These are phyloP conservation scores for Filobasidium uniguttulatum DNA, from an alignment of 1,284 basidiomycete species.

Conservation along the genomic window DNA sequence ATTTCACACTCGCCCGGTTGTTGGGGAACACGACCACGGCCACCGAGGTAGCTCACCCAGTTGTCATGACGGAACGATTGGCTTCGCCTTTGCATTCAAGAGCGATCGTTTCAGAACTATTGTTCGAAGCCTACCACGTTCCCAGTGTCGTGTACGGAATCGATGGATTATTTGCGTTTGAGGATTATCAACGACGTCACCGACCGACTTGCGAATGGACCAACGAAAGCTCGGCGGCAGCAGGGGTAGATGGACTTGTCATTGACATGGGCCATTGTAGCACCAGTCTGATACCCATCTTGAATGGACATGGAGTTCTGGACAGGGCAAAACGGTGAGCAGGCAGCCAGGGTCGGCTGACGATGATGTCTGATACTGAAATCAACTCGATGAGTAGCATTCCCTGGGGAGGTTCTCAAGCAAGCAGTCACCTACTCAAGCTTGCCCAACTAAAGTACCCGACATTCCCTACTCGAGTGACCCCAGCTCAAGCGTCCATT, in stretches of 20 bases:
- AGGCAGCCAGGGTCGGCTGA: neutral
- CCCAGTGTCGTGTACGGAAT: slow-evolving; percentile 79
- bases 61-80: slow-evolving; percentile 87
- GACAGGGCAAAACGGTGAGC: slow-evolving; percentile 67
- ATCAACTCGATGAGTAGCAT: slow-evolving; percentile 44
- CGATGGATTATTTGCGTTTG: slow-evolving; percentile 70
- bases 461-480: slow-evolving; percentile 53
- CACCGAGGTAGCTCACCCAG: slow-evolving; percentile 57
- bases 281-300: slow-evolving; percentile 73
- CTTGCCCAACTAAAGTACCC: slow-evolving; percentile 93
- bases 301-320: slow-evolving; percentile 63
- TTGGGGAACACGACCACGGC: slow-evolving; percentile 42
- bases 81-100: slow-evolving; percentile 82
- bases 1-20: slow-evolving; percentile 82
- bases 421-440: slow-evolving; percentile 80
- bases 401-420: slow-evolving; percentile 83
- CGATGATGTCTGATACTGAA: neutral
- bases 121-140: slow-evolving; percentile 87
- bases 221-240: neutral
- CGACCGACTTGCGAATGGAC: too few relatives aligned
- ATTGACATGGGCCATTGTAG: slow-evolving; percentile 42
- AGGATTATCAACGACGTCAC: neutral
- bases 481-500: slow-evolving; percentile 44
- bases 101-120: slow-evolving; percentile 80
- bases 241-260: slow-evolving; percentile 52